A percentile compares a stretch with the other conserved stretches of the same genome.
Evolutionary conservation across 2,329 filamentous ascomycete species (phyloP).

Genomic region (Claviceps sorghi): DNA sequence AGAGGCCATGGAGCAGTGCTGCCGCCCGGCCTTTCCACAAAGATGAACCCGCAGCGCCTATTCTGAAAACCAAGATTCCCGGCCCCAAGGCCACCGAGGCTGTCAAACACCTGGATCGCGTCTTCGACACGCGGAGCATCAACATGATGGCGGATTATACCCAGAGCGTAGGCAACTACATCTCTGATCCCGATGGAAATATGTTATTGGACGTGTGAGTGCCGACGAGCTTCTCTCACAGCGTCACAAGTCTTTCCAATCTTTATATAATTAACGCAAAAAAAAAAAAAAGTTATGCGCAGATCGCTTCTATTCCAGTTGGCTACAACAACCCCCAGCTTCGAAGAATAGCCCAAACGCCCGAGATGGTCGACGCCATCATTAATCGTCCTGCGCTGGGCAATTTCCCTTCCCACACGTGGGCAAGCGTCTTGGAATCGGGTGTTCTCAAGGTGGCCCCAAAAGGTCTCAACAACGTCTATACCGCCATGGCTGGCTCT

Average conservation of each 20-base stretch:
- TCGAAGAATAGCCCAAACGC: conserved; percentile 52
- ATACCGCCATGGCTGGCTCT: conserved; percentile 77
- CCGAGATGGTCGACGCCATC: conserved; percentile 65
- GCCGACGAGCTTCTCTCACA: neutral
- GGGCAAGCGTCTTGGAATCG: conserved; percentile 63
- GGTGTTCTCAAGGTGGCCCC: conserved; percentile 74
- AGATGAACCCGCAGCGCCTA: conserved; percentile 37
- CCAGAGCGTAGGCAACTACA: conserved; percentile 68
- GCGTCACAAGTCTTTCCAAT: too few relatives aligned
- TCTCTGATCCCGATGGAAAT: conserved; percentile 58
- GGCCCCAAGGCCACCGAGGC: conserved; percentile 59
- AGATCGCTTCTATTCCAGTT: conserved; percentile 84
- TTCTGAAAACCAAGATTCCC: conserved; percentile 50
- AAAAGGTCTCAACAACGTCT: conserved; percentile 73
- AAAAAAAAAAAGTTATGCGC: conserved; percentile 48
- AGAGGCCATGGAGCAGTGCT: conserved; percentile 6
- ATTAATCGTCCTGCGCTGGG: conserved; percentile 83
- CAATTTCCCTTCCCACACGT: conserved; percentile 79
- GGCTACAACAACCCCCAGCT: conserved; percentile 84
- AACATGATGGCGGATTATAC: conserved; percentile 71
- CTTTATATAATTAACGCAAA: too few relatives aligned
- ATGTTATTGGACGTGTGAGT: conserved; percentile 55
- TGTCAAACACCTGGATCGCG: conserved; percentile 55
- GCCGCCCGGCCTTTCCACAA: conserved; percentile 26
- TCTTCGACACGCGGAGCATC: conserved; percentile 74